Evolutionary conservation across 768 basidiomycete genomes (phyloP).

Genomic region (Fomitopsis pulvina): DNA sequence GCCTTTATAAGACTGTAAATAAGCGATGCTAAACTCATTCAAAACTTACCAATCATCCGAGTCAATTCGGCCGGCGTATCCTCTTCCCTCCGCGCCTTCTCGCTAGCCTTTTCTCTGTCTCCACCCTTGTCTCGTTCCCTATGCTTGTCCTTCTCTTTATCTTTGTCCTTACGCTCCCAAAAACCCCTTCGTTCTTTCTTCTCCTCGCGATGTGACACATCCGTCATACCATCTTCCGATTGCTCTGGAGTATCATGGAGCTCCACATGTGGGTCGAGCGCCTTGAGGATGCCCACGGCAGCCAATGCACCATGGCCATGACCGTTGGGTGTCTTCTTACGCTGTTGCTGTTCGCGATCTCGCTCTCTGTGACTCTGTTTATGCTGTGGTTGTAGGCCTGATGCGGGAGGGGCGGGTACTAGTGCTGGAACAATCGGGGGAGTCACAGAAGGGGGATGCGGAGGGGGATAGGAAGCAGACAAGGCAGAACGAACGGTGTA

Average conservation of each 20-base stretch:
- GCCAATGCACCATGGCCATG: conserved; percentile 21
- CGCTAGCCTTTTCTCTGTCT: conserved; percentile 30
- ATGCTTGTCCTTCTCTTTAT: conserved; percentile 31
- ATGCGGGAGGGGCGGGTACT: conserved; percentile 3
- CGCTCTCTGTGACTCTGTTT: conserved; percentile 12
- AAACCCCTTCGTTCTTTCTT: conserved; percentile 37
- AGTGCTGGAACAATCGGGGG: conserved; percentile 7
- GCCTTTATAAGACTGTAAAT: conserved; percentile 31
- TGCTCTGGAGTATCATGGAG: conserved; percentile 18
- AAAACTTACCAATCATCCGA: conserved; percentile 57
- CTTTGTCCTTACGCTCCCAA: conserved; percentile 36
- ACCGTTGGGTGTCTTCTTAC: conserved; percentile 20
- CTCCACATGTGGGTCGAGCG: conserved; percentile 48
- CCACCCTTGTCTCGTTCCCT: conserved; percentile 26
- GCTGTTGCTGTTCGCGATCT: conserved; percentile 18
- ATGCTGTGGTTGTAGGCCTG: neutral
- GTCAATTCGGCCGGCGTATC: conserved; percentile 48
- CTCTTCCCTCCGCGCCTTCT: conserved; percentile 35
- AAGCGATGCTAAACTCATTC: neutral
- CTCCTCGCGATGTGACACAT: conserved; percentile 25
- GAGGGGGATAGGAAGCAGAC: conserved; percentile 6
- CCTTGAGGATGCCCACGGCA: conserved; percentile 50
- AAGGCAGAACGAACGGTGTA: conserved; percentile 8
- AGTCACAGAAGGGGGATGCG: conserved; percentile 9
- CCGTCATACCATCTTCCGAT: conserved; percentile 25